These are phyloP conservation scores for Arachnomyces sp. DNA, from an alignment of 2,329 filamentous ascomycete genomes.

Conservation along the genomic window DNA sequence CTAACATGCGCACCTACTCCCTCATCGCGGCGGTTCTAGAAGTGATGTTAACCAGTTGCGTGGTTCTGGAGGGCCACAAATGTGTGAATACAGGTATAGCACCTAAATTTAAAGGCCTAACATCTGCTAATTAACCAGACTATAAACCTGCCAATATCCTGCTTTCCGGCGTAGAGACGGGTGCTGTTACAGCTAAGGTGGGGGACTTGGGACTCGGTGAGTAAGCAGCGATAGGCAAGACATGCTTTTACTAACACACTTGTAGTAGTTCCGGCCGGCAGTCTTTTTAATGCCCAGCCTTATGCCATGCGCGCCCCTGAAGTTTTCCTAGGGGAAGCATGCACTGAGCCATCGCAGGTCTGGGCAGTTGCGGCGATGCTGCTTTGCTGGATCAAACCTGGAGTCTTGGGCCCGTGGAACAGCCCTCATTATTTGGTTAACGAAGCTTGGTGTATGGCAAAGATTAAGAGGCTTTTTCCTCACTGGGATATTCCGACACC, in stretches of 20 bases:
- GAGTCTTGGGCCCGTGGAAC: slow-evolving; percentile 9
- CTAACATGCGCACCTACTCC: slow-evolving; percentile 7
- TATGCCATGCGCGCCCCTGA: slow-evolving; percentile 10
- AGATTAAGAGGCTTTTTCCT: slow-evolving; percentile 14
- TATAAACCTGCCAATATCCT: slow-evolving; percentile 8
- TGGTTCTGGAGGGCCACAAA: slow-evolving; percentile 2
- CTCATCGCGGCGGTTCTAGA: slow-evolving; percentile 3
- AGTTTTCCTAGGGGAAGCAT: slow-evolving; percentile 6
- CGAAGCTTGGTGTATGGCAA: slow-evolving; percentile 13
- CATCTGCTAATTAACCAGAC: slow-evolving; percentile 8
- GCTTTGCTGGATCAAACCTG: slow-evolving; percentile 9
- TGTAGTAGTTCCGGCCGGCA: slow-evolving; percentile 5
- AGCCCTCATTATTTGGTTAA: slow-evolving; percentile 8
- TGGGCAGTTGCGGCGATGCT: slow-evolving; percentile 10
- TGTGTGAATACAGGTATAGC: slow-evolving; percentile 10
- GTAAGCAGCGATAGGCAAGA: slow-evolving; percentile 2
- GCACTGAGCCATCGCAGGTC: slow-evolving; percentile 5
- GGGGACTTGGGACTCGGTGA: slow-evolving; percentile 9
- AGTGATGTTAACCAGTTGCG: slow-evolving; percentile 7
- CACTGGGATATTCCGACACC: slow-evolving; percentile 11
- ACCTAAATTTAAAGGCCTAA: slow-evolving; percentile 5
- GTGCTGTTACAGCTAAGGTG: slow-evolving; percentile 7
- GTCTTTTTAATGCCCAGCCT: slow-evolving; percentile 6
- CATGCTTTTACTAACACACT: slow-evolving; percentile 3
- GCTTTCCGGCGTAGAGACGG: slow-evolving; percentile 7